Evolutionary conservation across 2,329 filamentous ascomycete species (phyloP).

Genomic region (Stromatinia cepivora): DNA sequence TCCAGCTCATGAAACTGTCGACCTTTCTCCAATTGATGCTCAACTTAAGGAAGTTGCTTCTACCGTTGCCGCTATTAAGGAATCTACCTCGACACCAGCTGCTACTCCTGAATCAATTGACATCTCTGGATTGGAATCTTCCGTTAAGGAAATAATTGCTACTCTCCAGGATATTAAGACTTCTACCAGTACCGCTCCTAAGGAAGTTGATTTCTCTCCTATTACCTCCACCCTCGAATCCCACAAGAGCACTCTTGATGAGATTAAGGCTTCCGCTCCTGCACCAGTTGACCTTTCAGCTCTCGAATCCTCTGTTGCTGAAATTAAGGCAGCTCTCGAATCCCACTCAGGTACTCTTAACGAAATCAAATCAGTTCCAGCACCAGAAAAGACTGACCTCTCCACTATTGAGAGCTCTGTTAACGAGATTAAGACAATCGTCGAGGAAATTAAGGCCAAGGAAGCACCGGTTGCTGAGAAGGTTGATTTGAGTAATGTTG

Average conservation of each 20-base stretch:
- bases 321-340: slow-evolving; percentile 21
- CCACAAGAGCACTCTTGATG: slow-evolving; percentile 26
- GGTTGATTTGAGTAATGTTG: slow-evolving; percentile 27
- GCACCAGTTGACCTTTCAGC: slow-evolving; percentile 27
- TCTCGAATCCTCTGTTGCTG: slow-evolving; percentile 24
- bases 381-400: slow-evolving; percentile 27
- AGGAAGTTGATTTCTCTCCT: slow-evolving; percentile 28
- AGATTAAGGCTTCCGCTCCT: slow-evolving; percentile 24
- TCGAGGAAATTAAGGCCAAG: slow-evolving; percentile 30
- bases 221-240: slow-evolving; percentile 27
- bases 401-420: slow-evolving; percentile 26
- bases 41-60: slow-evolving; percentile 29
- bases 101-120: slow-evolving; percentile 27
- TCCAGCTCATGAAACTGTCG: slow-evolving; percentile 27
- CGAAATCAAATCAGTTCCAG: slow-evolving; percentile 27
- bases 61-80: slow-evolving; percentile 21
- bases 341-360: slow-evolving; percentile 24
- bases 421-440: slow-evolving; percentile 19
- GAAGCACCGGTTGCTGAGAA: slow-evolving; percentile 25
- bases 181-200: not conserved
- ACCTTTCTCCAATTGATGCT: slow-evolving; percentile 27
- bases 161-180: slow-evolving; percentile 28
- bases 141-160: slow-evolving; percentile 28
- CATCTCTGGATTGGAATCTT: slow-evolving; percentile 27
- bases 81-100: slow-evolving; percentile 22